Evolutionary conservation across 257 asterid species (phyloP), one percentile per base, ranked within the genome.

Genomic region (Scutellaria barbata): DNA sequence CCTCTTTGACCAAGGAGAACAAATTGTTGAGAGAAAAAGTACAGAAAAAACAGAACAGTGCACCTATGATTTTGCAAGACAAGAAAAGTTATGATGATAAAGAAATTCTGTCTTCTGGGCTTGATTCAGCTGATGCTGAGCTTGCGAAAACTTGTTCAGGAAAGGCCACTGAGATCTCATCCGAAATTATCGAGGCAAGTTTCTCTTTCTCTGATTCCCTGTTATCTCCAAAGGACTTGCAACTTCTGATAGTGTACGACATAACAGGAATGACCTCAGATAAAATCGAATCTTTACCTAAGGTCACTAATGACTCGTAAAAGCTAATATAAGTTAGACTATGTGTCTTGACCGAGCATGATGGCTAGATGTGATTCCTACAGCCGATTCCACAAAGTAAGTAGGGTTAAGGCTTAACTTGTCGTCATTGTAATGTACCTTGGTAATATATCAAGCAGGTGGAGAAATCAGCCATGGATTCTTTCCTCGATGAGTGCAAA

Each of bases 1-100:
- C 73, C 69, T 77, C 81, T 64, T 80, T 85, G 74, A 76, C 82
- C 5, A 84, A 81, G 82, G 96, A 89, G 75, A 91, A 94, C 87
- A 88, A 76, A 68, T 66, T 79, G 43, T 82, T 94, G 81, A 82
- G 83, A 58, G 85, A 51, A 66, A 89, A 58, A 76, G 66, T 78
- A 64, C 77, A 25, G 61, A 81, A 58, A 35, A 63, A 62, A 63
- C 77, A 60, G 72, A 79, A 79, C 72, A 56, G 6, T 50, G 84
- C 67, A 8, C 65, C 83, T 16, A 16, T 55, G 40, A 25, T 46
- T 75, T 7, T 37, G 58, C 77, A 68, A 57, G 76, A 75, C 7
- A 59, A 67, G 30, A 74, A 39, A 61, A 65, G 60, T 45, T n/a
- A 42, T 54, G 77, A 55, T 13, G 70, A 66, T 66, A 61, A 71